Evolutionary conservation across 163 green algal species (phyloP), one percentile per base, ranked within the genome.

Genomic region (Scenedesmus sp.): DNA sequence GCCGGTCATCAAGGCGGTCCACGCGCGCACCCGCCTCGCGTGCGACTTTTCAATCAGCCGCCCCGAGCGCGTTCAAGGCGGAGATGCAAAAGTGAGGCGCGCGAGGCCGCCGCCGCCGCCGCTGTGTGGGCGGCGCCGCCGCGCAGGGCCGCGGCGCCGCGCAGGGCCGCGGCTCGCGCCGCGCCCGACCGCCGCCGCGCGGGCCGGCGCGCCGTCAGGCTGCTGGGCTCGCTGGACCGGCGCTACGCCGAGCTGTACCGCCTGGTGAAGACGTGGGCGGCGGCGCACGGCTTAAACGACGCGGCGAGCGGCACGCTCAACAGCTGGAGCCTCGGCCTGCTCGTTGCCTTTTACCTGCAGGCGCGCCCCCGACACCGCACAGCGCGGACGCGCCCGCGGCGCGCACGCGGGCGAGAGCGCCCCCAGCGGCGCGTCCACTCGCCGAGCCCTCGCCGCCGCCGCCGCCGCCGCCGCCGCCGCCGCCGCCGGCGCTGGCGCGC

Each of bases 261-360:
- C 33, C 75, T 90, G 62, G 82, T 90, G 45, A 92, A 92, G 79
- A 5, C 70, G 26, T 91, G 86, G 88, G 85, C 85, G 15, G 83
- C 84, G 48, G 82, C 83, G 1, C 77, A 90, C 33, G 63, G 58
- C 9, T 67, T 91, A n/a, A 91, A 91, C 45, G 86, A 92, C 65
- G 77, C 78, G 0, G 26, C 64, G 0, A 57, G 64, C 13, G 80
- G 78, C 57, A 88, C 77, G 29, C 88, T 92, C 74, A 92, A 92
- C 87, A 86, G 69, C 31, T 90, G 84, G 77, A 87, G 72, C 34
- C 77, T 91, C 24, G 82, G 77, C 0, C 77, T 90, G 31, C 58
- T 91, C 66, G 87, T 91, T 36, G 73, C 83, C 29, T 88, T 80
- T 58, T 88, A 83, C 63, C 60, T 88, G 69, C 83, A 88, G 83